A percentile compares a stretch with the other conserved stretches of the same genome.
These are phyloP conservation scores for Pseudisothecium myosuroides DNA, from an alignment of 225 moss, liverwort and hornwort species.

Conservation along the genomic window DNA sequence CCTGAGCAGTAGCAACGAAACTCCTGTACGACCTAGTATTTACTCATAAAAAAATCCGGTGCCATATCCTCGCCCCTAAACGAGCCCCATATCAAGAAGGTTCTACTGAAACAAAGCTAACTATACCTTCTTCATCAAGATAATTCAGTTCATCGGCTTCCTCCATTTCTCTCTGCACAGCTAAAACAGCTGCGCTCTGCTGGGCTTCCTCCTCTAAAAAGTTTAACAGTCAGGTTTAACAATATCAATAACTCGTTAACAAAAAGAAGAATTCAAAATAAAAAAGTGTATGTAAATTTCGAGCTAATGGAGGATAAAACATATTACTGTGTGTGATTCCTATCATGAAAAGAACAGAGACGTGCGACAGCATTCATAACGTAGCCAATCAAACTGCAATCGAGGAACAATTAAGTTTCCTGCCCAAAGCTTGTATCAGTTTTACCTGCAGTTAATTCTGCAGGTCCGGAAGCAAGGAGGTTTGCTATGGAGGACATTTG, in stretches of 20 bases:
- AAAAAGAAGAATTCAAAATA: background rate
- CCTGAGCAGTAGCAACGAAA: background rate
- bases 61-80: background rate
- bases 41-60: background rate
- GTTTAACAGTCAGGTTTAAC: background rate
- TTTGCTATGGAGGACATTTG: slow-evolving; percentile 93
- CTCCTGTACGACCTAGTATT: background rate
- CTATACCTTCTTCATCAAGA: slow-evolving; percentile 92
- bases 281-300: background rate
- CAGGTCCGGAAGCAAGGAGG: slow-evolving; percentile 62
- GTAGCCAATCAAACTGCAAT: background rate
- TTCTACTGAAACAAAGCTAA: background rate
- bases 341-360: background rate
- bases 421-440: background rate
- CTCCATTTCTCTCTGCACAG: slow-evolving; percentile 92
- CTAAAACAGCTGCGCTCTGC: slow-evolving; percentile 67
- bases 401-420: background rate
- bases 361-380: background rate
- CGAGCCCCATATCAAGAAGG: background rate
- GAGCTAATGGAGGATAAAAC: background rate
- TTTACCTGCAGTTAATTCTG: slow-evolving; percentile 82
- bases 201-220: slow-evolving; percentile 82
- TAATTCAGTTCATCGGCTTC: slow-evolving; percentile 97
- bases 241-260: background rate
- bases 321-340: background rate